Evolutionary conservation across 139 green algal genomes (phyloP), one percentile per base, ranked within the genome.

Genomic region (Chlorella sp.): DNA sequence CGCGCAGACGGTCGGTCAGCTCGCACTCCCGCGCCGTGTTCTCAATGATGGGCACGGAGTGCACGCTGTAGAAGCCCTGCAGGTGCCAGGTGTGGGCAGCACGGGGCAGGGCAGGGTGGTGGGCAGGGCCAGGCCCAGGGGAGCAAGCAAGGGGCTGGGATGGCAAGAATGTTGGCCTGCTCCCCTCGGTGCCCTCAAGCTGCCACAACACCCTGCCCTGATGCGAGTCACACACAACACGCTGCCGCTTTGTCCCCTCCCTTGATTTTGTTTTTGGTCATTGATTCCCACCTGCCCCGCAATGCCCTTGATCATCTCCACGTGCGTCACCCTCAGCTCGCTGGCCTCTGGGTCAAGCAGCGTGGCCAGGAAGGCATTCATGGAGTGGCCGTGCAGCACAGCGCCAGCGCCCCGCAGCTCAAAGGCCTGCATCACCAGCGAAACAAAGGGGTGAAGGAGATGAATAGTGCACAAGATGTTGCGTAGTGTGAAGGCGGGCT

Each of bases 1-100:
- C 92, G 26, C 93, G 92, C 91, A 99, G 94, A n/a, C 96, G 91
- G 89, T 97, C 97, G 22, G 97, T 99, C 57, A 99, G 94, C 94
- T 99, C 97, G 83, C 97, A 98, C 91, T 99, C 97, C 9, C 97
- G 91, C 0, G 97, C 97, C 16, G 97, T 99, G 95, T 99, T 99
- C 91, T 99, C 97, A 82, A 99, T 99, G 91, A 99, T 98, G 40
- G 97, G 97, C 26, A 99, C 95, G 42, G 97, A 91, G 39, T 94
- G 95, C 81, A 95, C 93, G 88, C 95, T 95, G 89, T 97, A 98
- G 91, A 98, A 99, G 80, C 96, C 97, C 83, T 98, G 96, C 32
- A 94, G 53, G 1, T n/a, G 22, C 12, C 42, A 68, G n/a, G 68
- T 18, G 68, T 0, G 71, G 39, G 26, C 78, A 83, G 39, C 77